Evolutionary conservation across 164 flowering plant genomes (phyloP).

Genomic region (Aristolochia contorta): DNA sequence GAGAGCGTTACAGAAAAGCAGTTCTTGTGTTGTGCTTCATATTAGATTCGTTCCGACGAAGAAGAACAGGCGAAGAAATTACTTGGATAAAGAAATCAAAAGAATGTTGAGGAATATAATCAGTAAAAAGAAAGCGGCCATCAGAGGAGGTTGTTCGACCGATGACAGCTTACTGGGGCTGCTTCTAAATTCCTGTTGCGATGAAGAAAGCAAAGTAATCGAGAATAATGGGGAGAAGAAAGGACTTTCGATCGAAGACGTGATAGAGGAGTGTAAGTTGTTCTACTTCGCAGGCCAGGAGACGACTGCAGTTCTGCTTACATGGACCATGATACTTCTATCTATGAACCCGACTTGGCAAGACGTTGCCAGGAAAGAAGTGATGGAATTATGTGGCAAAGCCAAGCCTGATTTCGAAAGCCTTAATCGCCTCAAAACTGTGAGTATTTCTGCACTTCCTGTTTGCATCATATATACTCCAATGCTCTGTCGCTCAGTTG

Average conservation of each 20-base stretch:
- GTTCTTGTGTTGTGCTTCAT: not conserved
- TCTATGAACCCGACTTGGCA: conserved; percentile 16
- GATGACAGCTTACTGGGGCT: conserved; percentile 16
- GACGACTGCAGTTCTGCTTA: conserved; percentile 11
- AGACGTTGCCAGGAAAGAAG: conserved; percentile 13
- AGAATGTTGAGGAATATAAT: conserved; percentile 11
- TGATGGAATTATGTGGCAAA: conserved; percentile 10
- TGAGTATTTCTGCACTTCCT: conserved; percentile 7
- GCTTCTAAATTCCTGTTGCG: conserved; percentile 12
- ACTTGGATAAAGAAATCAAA: conserved; percentile 11
- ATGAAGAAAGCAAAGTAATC: not conserved
- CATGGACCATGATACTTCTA: conserved; percentile 15
- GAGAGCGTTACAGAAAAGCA: not conserved
- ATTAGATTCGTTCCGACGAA: conserved; percentile 27
- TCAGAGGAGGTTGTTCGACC: conserved; percentile 12
- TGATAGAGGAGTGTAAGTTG: conserved; percentile 29
- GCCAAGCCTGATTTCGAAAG: conserved; percentile 9
- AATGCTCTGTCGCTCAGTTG: not conserved
- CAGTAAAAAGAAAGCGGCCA: conserved; percentile 11
- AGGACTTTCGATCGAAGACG: conserved; percentile 15
- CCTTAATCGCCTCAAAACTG: conserved; percentile 17
- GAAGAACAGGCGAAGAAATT: conserved; percentile 19
- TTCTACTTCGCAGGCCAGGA: conserved; percentile 22
- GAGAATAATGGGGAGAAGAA: conserved; percentile 1
- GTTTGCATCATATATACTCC: not conserved